Percentiles rank a stretch among this genome's conserved stretches.
These are phyloP conservation scores for Limonomyces culmigenus DNA, from an alignment of 1,284 basidiomycete species.

Conservation along the genomic window DNA sequence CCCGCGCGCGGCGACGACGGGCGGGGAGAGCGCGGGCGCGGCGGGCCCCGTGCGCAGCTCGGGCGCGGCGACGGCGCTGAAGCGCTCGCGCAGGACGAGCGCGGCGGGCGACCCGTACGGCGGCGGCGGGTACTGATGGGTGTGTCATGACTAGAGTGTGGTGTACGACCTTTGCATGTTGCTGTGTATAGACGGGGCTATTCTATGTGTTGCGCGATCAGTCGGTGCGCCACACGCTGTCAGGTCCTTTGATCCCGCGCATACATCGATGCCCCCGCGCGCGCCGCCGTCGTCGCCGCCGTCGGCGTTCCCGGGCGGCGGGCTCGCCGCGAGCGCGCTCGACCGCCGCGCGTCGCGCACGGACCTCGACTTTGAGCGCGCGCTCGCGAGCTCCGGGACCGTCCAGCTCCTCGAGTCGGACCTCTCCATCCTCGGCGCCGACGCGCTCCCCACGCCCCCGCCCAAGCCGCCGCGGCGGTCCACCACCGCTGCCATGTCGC, in stretches of 20 bases:
- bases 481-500: constrained; percentile 19
- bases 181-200: too few relatives aligned
- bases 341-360: constrained; percentile 39
- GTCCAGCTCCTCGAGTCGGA: constrained; percentile 51
- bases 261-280: constrained; percentile 18
- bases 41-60: too few relatives aligned
- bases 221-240: too few relatives aligned
- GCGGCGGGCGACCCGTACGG: too few relatives aligned
- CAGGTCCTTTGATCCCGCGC: constrained; percentile 7
- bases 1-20: constrained; percentile 46
- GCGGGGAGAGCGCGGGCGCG: too few relatives aligned
- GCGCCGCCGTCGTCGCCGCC: constrained; percentile 30
- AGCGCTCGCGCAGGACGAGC: constrained; percentile 66
- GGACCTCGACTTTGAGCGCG: constrained; percentile 66
- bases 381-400: constrained; percentile 44
- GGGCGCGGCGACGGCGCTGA: constrained; percentile 35
- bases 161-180: too few relatives aligned
- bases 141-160: too few relatives aligned
- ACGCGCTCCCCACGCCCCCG: constrained; percentile 14
- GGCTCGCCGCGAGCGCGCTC: constrained; percentile 35
- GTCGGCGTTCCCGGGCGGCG: constrained; percentile 31
- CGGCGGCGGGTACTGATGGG: too few relatives aligned
- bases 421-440: constrained; percentile 40
- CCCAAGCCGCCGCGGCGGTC: constrained; percentile 13
- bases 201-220: too few relatives aligned